Evolutionary conservation across 257 asterid species (phyloP).

Genomic region (Rehmannia glutinosa): DNA sequence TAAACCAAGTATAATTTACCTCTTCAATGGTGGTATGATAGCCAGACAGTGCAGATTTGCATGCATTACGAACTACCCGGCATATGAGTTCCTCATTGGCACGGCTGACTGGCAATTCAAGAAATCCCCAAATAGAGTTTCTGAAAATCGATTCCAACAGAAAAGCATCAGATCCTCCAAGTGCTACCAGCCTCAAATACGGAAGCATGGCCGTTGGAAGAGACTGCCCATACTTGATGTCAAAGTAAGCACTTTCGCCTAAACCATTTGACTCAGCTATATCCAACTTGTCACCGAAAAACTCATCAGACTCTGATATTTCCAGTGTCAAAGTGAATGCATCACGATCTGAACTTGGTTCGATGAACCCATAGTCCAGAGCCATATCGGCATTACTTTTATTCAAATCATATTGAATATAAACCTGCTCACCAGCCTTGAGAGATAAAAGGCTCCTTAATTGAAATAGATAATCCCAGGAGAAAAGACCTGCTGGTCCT

Average conservation of each 20-base stretch:
- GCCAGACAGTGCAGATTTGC: slow-evolving; percentile 73
- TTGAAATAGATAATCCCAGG: slow-evolving; percentile 82
- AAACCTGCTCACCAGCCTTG: slow-evolving; percentile 92
- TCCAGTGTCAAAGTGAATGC: slow-evolving; percentile 82
- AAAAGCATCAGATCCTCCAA: slow-evolving; percentile 85
- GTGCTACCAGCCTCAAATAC: slow-evolving; percentile 72
- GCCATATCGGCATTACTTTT: slow-evolving; percentile 98
- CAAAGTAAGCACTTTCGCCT: slow-evolving; percentile 69
- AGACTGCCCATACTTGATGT: slow-evolving; percentile 63
- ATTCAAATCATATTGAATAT: slow-evolving; percentile 76
- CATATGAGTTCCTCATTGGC: slow-evolving; percentile 89
- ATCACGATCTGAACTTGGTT: slow-evolving; percentile 53
- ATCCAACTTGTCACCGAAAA: slow-evolving; percentile 74
- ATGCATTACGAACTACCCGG: slow-evolving; percentile 57
- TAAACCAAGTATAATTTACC: slow-evolving; percentile 38
- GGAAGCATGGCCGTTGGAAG: slow-evolving; percentile 76
- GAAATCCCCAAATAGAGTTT: slow-evolving; percentile 72
- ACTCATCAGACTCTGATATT: slow-evolving; percentile 69
- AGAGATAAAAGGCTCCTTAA: slow-evolving; percentile 70
- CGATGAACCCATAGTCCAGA: slow-evolving; percentile 87
- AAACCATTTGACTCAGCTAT: slow-evolving; percentile 76
- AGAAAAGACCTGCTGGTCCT: slow-evolving; percentile 93
- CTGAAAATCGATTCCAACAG: slow-evolving; percentile 81
- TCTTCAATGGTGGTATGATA: slow-evolving; percentile 84
- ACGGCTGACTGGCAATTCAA: slow-evolving; percentile 73